Evolutionary conservation across 805 yeast species (phyloP).

Genomic region (Metschnikowia lachancei): DNA sequence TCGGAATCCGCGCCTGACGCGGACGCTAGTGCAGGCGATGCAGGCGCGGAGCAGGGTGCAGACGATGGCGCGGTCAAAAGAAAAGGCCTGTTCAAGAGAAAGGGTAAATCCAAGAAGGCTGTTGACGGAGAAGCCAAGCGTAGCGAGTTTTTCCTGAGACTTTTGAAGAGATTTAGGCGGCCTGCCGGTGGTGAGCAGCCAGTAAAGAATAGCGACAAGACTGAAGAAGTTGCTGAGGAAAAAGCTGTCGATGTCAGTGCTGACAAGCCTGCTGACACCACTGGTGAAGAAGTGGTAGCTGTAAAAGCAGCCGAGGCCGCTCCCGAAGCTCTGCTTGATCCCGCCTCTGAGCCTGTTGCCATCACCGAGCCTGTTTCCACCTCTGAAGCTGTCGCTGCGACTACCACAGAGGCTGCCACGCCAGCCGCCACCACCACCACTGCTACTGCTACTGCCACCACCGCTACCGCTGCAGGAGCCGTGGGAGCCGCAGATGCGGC

Average conservation of each 20-base stretch:
- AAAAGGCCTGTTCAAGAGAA: constrained; percentile 10
- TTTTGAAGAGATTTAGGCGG: constrained; percentile 37
- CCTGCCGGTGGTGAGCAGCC: constrained; percentile 15
- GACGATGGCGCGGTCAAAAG: constrained; percentile 11
- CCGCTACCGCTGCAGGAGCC: neutral
- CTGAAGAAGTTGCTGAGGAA: neutral
- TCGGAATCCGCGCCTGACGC: constrained; percentile 8
- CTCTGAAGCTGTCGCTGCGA: constrained; percentile 6
- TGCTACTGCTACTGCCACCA: too few species aligned
- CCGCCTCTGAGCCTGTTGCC: constrained; percentile 8
- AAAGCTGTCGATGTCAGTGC: neutral
- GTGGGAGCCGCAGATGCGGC: constrained; percentile 2
- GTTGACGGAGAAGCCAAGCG: constrained; percentile 25
- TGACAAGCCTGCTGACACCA: neutral
- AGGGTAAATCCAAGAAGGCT: constrained; percentile 22
- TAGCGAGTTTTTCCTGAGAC: constrained; percentile 37
- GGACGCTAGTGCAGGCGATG: constrained; percentile 4
- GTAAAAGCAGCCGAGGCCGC: constrained; percentile 2
- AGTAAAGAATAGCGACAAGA: neutral
- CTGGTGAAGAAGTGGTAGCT: neutral
- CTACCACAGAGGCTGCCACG: neutral
- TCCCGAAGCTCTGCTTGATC: constrained; percentile 10
- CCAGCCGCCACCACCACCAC: too few species aligned
- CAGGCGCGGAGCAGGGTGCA: constrained; percentile 6
- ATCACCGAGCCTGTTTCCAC: constrained; percentile 12